A percentile compares a stretch with the other conserved stretches of the same genome.
These are phyloP conservation scores for Candida cerambycidarum DNA, from an alignment of 805 yeast genomes.

Conservation along the genomic window DNA sequence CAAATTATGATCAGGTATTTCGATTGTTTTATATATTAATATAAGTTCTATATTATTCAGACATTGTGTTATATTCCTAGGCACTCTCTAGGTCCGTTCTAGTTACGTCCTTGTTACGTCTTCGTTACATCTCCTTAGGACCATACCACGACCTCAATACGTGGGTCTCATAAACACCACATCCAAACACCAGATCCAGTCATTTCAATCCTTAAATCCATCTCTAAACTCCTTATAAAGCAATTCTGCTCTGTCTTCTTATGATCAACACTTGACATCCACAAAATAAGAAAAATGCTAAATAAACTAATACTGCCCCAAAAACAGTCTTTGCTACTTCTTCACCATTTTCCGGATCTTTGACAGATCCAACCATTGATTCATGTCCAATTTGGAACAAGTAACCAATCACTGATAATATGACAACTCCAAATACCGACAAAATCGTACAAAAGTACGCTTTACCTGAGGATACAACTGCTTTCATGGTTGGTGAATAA, in stretches of 20 bases:
- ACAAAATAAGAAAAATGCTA: slow-evolving; percentile 80
- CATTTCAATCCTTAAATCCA: too few species aligned
- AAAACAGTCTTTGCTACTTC: slow-evolving; percentile 91
- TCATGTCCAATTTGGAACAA: slow-evolving; percentile 81
- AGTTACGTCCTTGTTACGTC: too few species aligned
- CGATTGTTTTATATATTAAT: slow-evolving; percentile 6
- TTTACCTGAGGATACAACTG: slow-evolving; percentile 59
- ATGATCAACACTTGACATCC: slow-evolving; percentile 76
- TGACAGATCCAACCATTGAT: slow-evolving; percentile 87
- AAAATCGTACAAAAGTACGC: slow-evolving; percentile 96
- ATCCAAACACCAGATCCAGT: too few species aligned
- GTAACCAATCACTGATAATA: slow-evolving; percentile 79
- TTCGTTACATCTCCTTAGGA: too few species aligned
- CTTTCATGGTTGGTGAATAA: slow-evolving; percentile 31
- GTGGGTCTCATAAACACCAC: background rate
- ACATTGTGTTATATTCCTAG: too few species aligned
- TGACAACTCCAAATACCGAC: slow-evolving; percentile 89
- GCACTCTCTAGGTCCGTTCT: too few species aligned
- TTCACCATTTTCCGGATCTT: slow-evolving; percentile 89
- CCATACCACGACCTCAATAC: too few species aligned
- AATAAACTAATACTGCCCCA: slow-evolving; percentile 84
- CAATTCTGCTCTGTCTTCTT: slow-evolving; percentile 66
- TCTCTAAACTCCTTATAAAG: slow-evolving; percentile 21
- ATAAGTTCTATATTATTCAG: background rate
- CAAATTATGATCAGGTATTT: slow-evolving; percentile 38